These are phyloP conservation scores for Annona squamosa DNA, from an alignment of 164 flowering plant genomes.

Conservation along the genomic window DNA sequence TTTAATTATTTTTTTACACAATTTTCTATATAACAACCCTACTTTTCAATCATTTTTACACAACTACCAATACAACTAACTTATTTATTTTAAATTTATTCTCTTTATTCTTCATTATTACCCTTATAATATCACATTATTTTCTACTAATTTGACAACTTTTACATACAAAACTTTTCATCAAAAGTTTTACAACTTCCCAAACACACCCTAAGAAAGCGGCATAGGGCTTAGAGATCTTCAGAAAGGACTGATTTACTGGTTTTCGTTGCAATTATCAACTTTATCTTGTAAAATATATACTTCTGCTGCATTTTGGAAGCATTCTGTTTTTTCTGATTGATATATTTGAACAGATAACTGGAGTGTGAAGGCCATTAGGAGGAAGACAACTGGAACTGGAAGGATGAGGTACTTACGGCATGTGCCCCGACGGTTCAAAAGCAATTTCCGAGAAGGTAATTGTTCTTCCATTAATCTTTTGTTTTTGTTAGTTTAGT, in stretches of 20 bases:
- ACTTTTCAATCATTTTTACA: no score
- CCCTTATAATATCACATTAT: no score
- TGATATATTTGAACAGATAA: conserved; percentile 23
- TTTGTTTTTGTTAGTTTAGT: neutral
- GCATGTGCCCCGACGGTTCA: conserved; percentile 44
- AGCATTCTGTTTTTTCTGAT: neutral
- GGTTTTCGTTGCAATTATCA: neutral
- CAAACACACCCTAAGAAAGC: conserved; percentile 21
- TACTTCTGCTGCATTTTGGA: neutral
- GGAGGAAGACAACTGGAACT: conserved; percentile 59
- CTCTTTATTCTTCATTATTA: no score
- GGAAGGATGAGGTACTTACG: conserved; percentile 58
- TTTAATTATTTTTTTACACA: no score
- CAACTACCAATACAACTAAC: no score
- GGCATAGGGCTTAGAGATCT: conserved; percentile 26
- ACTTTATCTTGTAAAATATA: no score
- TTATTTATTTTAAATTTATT: no score
- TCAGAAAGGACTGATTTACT: neutral
- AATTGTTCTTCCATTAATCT: neutral
- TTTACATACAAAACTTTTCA: no score
- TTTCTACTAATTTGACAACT: no score
- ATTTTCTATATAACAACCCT: no score
- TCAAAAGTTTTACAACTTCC: no score
- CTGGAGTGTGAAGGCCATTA: conserved; percentile 57
- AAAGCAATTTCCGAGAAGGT: conserved; percentile 56